phyloP scores from a whole-genome alignment of 2,329 filamentous ascomycete genomes.

The Pseudohalonectria lignicola region DNA sequence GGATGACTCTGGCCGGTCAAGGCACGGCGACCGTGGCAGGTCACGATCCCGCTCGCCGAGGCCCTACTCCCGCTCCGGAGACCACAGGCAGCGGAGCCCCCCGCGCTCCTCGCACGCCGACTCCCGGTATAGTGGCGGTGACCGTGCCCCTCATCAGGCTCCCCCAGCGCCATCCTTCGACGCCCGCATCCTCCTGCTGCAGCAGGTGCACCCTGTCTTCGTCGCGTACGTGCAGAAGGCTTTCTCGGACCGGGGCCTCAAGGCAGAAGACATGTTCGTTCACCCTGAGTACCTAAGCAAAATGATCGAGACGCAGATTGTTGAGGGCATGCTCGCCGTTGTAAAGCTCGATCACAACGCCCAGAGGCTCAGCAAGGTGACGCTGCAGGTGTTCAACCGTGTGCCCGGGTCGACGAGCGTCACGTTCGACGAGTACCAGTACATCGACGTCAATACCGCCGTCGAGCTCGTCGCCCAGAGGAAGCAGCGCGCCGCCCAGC shows the following conservation, averaged over 20 bases:
- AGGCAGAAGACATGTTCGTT: constrained; percentile 69
- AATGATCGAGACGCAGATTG: constrained; percentile 74
- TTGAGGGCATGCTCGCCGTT: constrained; percentile 82
- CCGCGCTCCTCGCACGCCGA: not conserved
- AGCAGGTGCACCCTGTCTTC: constrained; percentile 64
- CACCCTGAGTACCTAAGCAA: constrained; percentile 59
- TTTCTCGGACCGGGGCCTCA: constrained; percentile 62
- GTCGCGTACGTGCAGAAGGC: constrained; percentile 70
- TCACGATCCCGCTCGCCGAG: constrained; percentile 1
- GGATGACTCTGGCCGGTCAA: not conserved
- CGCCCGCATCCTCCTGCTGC: constrained; percentile 74
- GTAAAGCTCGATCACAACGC: constrained; percentile 62
- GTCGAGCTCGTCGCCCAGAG: constrained; percentile 70
- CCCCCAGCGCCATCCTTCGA: constrained; percentile 36
- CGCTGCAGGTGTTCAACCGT: constrained; percentile 78
- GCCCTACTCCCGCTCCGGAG: not conserved
- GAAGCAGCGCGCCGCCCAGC: constrained; percentile 32
- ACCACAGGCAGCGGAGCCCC: constrained; percentile 2
- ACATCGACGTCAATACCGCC: constrained; percentile 67
- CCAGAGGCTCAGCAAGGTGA: constrained; percentile 62
- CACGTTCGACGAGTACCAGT: constrained; percentile 77
- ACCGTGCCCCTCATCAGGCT: not conserved
- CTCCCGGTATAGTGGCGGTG: not conserved
- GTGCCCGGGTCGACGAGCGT: constrained; percentile 63
- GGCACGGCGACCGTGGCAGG: not conserved